Conservation (phyloP, 2,329 filamentous ascomycete species). For the Phoma herbarum region DNA sequence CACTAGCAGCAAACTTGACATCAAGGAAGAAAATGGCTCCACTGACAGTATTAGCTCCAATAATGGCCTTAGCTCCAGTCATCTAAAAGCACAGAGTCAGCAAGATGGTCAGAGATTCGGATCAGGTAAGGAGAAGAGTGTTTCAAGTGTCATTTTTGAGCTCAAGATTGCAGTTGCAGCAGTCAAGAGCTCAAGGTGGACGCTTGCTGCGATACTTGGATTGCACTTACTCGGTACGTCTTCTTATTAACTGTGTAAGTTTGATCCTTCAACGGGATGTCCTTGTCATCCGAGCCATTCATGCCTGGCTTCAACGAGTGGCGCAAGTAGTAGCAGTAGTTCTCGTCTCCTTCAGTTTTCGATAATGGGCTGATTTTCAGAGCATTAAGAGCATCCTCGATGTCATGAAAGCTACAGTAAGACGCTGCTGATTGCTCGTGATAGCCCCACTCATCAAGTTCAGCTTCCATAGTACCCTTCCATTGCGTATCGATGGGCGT, state of each 20-base stretch:
- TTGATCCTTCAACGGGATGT: not conserved
- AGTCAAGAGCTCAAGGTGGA: not conserved
- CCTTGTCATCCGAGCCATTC: not conserved
- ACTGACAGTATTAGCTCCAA: not conserved
- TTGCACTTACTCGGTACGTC: not conserved
- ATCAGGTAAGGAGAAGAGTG: not conserved
- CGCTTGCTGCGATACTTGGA: not conserved
- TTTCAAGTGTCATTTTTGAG: too few species aligned
- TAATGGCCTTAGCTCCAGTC: not conserved
- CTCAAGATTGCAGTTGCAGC: too few species aligned
- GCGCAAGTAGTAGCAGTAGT: not conserved
- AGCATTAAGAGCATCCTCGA: not conserved
- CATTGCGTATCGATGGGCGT: not conserved
- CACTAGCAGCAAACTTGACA: not conserved
- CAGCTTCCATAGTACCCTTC: not conserved
- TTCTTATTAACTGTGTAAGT: not conserved
- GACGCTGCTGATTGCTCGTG: not conserved
- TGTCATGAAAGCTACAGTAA: not conserved
- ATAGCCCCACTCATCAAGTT: constrained; percentile 4
- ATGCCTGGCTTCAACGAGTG: not conserved
- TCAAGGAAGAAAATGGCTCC: constrained; percentile 5
- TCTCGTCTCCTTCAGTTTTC: not conserved
- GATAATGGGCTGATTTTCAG: not conserved
- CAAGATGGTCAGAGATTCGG: not conserved
- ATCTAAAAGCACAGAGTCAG: not conserved